Conservation (phyloP, 345 rosid species). For the Lepidium sativum region DNA sequence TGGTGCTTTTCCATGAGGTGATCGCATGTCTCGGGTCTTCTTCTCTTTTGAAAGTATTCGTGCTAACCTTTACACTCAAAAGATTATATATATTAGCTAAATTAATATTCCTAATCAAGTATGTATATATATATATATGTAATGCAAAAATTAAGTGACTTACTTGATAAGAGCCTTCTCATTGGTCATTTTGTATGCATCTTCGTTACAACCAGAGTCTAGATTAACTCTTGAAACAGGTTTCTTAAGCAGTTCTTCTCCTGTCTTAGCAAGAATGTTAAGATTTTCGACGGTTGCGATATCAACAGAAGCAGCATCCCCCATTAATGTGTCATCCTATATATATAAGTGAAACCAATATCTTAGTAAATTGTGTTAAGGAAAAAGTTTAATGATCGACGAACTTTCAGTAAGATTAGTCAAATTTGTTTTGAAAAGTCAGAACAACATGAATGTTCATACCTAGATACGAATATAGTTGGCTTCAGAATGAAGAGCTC, state of each 20-base stretch:
- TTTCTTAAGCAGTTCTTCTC: conserved; percentile 41
- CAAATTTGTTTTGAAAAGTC: too few relatives aligned
- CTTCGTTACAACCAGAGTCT: conserved; percentile 29
- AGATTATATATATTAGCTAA: too few relatives aligned
- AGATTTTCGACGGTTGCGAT: conserved; percentile 43
- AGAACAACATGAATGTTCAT: neutral
- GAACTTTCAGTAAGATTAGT: too few relatives aligned
- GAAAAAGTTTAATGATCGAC: neutral
- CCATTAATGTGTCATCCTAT: conserved; percentile 41
- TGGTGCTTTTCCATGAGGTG: conserved; percentile 23
- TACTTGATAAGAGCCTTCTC: conserved; percentile 14
- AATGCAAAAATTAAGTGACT: too few relatives aligned
- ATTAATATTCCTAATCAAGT: too few relatives aligned
- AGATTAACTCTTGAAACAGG: conserved; percentile 41
- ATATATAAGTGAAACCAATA: neutral
- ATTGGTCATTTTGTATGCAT: conserved; percentile 15
- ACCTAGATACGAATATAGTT: conserved; percentile 33
- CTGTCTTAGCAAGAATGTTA: conserved; percentile 34
- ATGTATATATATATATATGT: too few relatives aligned
- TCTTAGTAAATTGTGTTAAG: neutral
- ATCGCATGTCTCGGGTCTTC: conserved; percentile 26
- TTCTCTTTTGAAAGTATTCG: conserved; percentile 35
- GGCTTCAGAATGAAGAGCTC: conserved; percentile 33
- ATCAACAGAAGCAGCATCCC: conserved; percentile 38
- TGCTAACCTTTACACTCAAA: too few relatives aligned